Percentiles rank a stretch among this genome's conserved stretches.
These are phyloP conservation scores for Phyllosticta citrichinensis DNA, from an alignment of 2,329 filamentous ascomycete genomes.

Conservation along the genomic window DNA sequence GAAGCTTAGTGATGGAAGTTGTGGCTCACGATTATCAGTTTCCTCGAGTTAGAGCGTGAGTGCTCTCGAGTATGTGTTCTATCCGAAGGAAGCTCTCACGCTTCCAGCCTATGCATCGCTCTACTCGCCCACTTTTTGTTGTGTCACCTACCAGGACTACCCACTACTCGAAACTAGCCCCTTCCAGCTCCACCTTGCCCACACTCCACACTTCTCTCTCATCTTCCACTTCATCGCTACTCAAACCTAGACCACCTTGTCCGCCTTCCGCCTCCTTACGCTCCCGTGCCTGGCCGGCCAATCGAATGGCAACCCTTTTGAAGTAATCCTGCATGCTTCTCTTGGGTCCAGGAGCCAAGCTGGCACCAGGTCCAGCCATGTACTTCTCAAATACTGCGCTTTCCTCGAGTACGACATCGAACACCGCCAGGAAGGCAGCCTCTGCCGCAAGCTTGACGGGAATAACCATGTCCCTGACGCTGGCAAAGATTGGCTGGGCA, in stretches of 20 bases:
- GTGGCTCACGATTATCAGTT: neutral
- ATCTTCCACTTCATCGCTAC: slow-evolving; percentile 86
- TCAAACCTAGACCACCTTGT: slow-evolving; percentile 71
- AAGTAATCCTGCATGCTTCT: slow-evolving; percentile 95
- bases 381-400: slow-evolving; percentile 83
- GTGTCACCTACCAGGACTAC: too few relatives aligned
- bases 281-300: slow-evolving; percentile 82
- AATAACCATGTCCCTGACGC: slow-evolving; percentile 83
- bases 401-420: slow-evolving; percentile 83
- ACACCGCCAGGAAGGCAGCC: slow-evolving; percentile 84
- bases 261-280: slow-evolving; percentile 86
- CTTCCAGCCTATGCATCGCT: too few relatives aligned
- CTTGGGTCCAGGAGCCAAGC: slow-evolving; percentile 62
- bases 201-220: slow-evolving; percentile 95
- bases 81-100: too few relatives aligned
- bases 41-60: neutral
- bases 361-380: slow-evolving; percentile 56
- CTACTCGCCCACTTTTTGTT: too few relatives aligned
- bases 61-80: too few relatives aligned
- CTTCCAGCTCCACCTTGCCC: slow-evolving; percentile 74
- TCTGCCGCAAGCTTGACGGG: slow-evolving; percentile 93
- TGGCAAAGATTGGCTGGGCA: slow-evolving; percentile 76
- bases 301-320: slow-evolving; percentile 75
- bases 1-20: too few relatives aligned
- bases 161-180: slow-evolving; percentile 31